Conservation (phyloP, 805 yeast genomes). For the Starmerella scarabaei region DNA sequence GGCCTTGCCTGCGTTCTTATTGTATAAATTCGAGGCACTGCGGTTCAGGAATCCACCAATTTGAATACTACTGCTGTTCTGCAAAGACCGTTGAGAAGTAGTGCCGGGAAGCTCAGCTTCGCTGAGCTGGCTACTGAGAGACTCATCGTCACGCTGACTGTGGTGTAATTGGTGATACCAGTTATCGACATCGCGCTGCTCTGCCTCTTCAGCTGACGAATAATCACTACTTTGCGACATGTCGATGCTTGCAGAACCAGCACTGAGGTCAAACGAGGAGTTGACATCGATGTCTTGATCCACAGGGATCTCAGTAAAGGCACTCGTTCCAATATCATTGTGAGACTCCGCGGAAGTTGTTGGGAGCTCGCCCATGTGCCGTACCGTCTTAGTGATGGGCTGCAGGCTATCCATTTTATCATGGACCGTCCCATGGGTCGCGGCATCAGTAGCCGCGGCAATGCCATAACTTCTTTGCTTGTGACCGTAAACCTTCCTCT, state of each 20-base stretch:
- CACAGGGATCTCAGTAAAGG: neutral
- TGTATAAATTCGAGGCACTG: constrained; percentile 18
- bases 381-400: neutral
- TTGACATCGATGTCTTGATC: neutral
- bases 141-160: constrained; percentile 18
- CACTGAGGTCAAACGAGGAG: neutral
- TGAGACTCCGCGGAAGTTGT: neutral
- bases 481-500: constrained; percentile 7
- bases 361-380: neutral
- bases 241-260: neutral
- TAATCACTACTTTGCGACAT: constrained; percentile 3
- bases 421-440: neutral
- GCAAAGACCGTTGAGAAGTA: neutral
- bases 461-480: neutral
- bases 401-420: neutral
- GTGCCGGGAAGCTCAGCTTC: constrained; percentile 1
- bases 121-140: constrained; percentile 15
- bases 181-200: constrained; percentile 27
- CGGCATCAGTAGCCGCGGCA: neutral
- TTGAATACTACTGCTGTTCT: constrained; percentile 16
- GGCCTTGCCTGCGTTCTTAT: constrained; percentile 19
- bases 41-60: constrained; percentile 20
- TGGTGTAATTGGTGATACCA: constrained; percentile 24
- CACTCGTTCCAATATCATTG: neutral
- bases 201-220: constrained; percentile 21